Conservation (phyloP, 345 rosid species). For the Aquilaria malaccensis region DNA sequence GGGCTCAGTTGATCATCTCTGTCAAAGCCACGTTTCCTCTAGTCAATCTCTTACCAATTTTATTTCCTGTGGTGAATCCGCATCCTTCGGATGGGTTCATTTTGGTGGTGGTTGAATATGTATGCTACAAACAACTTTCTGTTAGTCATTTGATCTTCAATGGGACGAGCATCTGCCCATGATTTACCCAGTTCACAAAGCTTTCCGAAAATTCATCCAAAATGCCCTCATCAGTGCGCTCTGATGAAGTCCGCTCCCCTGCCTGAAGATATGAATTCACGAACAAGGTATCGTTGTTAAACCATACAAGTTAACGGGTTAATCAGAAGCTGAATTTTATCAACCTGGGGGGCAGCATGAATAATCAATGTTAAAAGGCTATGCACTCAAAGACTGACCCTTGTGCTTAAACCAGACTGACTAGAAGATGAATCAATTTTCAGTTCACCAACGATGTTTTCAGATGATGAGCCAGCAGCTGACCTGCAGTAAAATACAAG, state of each 20-base stretch:
- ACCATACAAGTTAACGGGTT: background rate
- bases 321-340: no score
- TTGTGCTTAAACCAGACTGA: constrained; percentile 35
- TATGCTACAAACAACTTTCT: constrained; percentile 1
- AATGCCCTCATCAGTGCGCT: constrained; percentile 8
- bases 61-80: constrained; percentile 21
- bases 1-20: background rate
- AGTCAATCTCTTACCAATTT: constrained; percentile 4
- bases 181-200: constrained; percentile 59
- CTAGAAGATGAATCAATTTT: constrained; percentile 37
- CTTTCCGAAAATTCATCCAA: constrained; percentile 33
- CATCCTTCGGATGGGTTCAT: constrained; percentile 54
- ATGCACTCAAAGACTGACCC: constrained; percentile 30
- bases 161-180: constrained; percentile 41
- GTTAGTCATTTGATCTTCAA: constrained; percentile 9
- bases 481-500: constrained; percentile 41
- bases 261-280: constrained; percentile 26
- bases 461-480: constrained; percentile 42
- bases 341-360: background rate
- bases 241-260: constrained; percentile 21
- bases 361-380: background rate
- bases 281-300: background rate
- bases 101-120: constrained; percentile 6
- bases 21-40: constrained; percentile 7
- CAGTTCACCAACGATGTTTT: constrained; percentile 35